A percentile compares a stretch with the other conserved stretches of the same genome.
phyloP scores from a whole-genome alignment of 2,329 filamentous ascomycete species.

The Diplodia mutila region DNA sequence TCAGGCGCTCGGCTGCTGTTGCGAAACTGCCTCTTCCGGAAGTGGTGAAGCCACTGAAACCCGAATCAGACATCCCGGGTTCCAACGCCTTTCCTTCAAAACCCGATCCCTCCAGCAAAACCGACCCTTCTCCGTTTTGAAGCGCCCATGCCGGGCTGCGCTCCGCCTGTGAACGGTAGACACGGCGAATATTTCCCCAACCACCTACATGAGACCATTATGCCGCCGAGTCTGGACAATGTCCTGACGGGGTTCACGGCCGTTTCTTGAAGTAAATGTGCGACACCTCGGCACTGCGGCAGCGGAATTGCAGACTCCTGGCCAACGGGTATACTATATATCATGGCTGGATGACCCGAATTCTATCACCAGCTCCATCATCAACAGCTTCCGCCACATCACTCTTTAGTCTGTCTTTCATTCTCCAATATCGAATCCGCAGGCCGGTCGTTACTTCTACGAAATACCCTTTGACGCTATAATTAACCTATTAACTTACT shows the following conservation, averaged over 20 bases:
- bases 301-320: background rate
- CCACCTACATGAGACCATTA: slow-evolving; percentile 2
- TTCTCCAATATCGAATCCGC: slow-evolving; percentile 37
- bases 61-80: slow-evolving; percentile 1
- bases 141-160: background rate
- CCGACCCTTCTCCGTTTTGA: slow-evolving; percentile 10
- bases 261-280: background rate
- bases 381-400: background rate
- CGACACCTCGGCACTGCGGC: slow-evolving; percentile 1
- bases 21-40: slow-evolving; percentile 1
- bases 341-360: background rate
- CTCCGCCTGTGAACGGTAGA: background rate
- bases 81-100: background rate
- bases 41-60: background rate
- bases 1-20: slow-evolving; percentile 11
- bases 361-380: background rate
- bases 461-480: slow-evolving; percentile 43
- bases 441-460: slow-evolving; percentile 36
- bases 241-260: background rate
- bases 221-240: slow-evolving; percentile 8
- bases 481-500: slow-evolving; percentile 28
- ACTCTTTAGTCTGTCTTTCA: slow-evolving; percentile 28
- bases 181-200: background rate
- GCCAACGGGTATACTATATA: background rate
- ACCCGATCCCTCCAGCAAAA: background rate